Evolutionary conservation across 306 rosid species (phyloP).

Genomic region (Lithocarpus polystachyus): DNA sequence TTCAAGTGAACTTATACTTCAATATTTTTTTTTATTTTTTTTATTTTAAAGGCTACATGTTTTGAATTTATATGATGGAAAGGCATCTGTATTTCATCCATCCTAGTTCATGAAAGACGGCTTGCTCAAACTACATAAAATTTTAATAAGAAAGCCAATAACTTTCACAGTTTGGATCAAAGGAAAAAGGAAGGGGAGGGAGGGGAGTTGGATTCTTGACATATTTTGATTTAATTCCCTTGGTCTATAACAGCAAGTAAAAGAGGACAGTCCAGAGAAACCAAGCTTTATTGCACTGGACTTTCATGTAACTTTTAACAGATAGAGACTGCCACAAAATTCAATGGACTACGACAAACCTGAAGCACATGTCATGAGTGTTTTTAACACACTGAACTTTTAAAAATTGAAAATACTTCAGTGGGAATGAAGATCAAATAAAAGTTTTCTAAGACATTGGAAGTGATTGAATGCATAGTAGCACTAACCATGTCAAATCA

Average conservation of each 20-base stretch:
- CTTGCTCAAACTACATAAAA: background rate
- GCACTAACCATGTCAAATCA: background rate
- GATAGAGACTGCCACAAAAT: background rate
- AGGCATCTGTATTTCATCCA: background rate
- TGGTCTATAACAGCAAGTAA: background rate
- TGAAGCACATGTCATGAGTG: background rate
- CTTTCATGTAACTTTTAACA: background rate
- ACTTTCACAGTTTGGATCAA: background rate
- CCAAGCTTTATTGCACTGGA: background rate
- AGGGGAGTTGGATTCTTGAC: background rate
- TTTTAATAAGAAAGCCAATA: background rate
- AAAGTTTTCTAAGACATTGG: background rate
- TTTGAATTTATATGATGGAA: conserved; percentile 1
- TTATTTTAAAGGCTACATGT: background rate
- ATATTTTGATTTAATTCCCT: background rate
- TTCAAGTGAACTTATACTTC: background rate
- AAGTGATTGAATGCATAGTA: background rate
- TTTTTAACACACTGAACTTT: background rate
- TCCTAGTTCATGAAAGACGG: background rate
- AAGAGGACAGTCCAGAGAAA: background rate
- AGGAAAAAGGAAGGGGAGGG: background rate
- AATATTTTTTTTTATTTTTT: background rate
- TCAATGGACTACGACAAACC: background rate
- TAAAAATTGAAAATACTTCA: background rate
- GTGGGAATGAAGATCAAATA: background rate